Percentiles rank a stretch among this genome's conserved stretches.
Conservation (phyloP, 345 rosid species). For the Gossypioides kirkii region DNA sequence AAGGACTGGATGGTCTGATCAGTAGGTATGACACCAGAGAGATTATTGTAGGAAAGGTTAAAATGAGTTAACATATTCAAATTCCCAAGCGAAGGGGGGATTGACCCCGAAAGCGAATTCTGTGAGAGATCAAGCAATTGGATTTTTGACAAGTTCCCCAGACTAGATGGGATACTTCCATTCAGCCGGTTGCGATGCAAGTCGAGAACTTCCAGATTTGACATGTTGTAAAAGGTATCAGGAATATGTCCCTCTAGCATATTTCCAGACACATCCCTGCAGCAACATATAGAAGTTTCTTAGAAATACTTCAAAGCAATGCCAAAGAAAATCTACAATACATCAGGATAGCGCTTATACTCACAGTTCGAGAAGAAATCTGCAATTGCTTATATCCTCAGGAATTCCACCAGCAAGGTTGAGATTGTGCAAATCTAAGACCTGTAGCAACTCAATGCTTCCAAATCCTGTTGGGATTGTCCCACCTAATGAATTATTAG, state of each 20-base stretch:
- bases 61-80: slow-evolving; percentile 45
- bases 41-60: slow-evolving; percentile 72
- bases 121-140: slow-evolving; percentile 62
- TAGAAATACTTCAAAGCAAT: slow-evolving; percentile 18
- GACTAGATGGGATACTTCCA: slow-evolving; percentile 59
- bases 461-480: slow-evolving; percentile 57
- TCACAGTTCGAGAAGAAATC: slow-evolving; percentile 77
- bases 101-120: slow-evolving; percentile 61
- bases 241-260: slow-evolving; percentile 62
- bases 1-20: slow-evolving; percentile 45
- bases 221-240: slow-evolving; percentile 53
- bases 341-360: slow-evolving; percentile 29
- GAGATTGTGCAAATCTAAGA: slow-evolving; percentile 81
- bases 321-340: slow-evolving; percentile 14
- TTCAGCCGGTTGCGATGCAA: slow-evolving; percentile 53
- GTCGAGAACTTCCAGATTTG: slow-evolving; percentile 70
- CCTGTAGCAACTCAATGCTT: slow-evolving; percentile 55
- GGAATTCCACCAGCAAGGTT: slow-evolving; percentile 65
- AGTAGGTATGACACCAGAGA: slow-evolving; percentile 66
- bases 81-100: slow-evolving; percentile 66
- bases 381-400: slow-evolving; percentile 57
- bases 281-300: slow-evolving; percentile 24
- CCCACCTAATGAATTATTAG: slow-evolving; percentile 60
- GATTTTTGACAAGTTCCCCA: slow-evolving; percentile 57
- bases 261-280: slow-evolving; percentile 91